These are phyloP conservation scores for Fusarium lyarnte DNA, from an alignment of 2,329 filamentous ascomycete genomes.

Conservation along the genomic window DNA sequence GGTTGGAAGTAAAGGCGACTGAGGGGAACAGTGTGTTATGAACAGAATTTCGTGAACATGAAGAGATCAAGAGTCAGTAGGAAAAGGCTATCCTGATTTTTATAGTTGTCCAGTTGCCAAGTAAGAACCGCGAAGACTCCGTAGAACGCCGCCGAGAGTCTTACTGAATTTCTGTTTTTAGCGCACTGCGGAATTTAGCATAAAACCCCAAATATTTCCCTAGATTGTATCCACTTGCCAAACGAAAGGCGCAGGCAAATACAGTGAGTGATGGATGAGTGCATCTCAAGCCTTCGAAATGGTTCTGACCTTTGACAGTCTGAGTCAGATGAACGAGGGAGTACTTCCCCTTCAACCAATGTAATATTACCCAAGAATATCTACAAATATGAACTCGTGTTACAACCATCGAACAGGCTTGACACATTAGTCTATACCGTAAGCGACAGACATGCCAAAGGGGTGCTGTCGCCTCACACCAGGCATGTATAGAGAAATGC, in stretches of 20 bases:
- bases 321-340: not conserved
- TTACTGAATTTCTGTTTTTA: not conserved
- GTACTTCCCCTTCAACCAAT: not conserved
- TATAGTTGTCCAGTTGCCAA: not conserved
- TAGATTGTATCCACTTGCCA: conserved; percentile 15
- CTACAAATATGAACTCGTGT: not conserved
- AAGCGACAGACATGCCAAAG: not conserved
- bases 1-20: not conserved
- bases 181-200: not conserved
- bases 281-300: conserved; percentile 3
- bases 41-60: not conserved
- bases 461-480: not conserved
- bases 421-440: not conserved
- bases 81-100: not conserved
- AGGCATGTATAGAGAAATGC: not conserved
- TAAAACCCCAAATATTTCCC: not conserved
- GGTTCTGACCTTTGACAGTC: not conserved
- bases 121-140: not conserved
- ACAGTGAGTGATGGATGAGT: not conserved
- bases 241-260: conserved; percentile 1
- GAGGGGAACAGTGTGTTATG: not conserved
- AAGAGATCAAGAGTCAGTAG: not conserved
- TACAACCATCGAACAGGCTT: not conserved
- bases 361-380: not conserved
- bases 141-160: not conserved